These are phyloP conservation scores for Lipomyces chichibuensis DNA, from an alignment of 805 yeast species.

Conservation along the genomic window DNA sequence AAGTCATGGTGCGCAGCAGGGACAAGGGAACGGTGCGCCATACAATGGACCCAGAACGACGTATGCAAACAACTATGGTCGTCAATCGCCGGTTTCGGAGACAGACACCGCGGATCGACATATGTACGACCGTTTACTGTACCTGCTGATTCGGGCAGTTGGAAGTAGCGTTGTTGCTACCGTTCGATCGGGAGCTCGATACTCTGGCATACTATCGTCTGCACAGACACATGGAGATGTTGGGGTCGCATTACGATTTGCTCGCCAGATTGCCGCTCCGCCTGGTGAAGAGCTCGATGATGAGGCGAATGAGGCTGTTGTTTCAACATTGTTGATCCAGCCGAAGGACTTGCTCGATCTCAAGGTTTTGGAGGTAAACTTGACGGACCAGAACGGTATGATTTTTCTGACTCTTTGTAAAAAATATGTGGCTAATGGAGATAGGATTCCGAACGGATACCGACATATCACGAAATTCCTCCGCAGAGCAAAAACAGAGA, in stretches of 20 bases:
- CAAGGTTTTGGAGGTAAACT: constrained; percentile 50
- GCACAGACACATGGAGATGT: constrained; percentile 52
- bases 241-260: constrained; percentile 59
- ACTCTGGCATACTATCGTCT: constrained; percentile 62
- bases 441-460: constrained; percentile 74
- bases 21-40: constrained; percentile 11
- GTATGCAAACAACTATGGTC: constrained; percentile 10
- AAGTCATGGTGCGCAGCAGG: constrained; percentile 11
- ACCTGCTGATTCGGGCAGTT: constrained; percentile 59
- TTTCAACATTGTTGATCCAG: constrained; percentile 52
- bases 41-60: constrained; percentile 2
- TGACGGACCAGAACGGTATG: constrained; percentile 38
- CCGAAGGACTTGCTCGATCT: constrained; percentile 58
- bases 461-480: constrained; percentile 62
- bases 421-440: constrained; percentile 5
- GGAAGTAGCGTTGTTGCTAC: constrained; percentile 64
- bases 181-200: constrained; percentile 61
- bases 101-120: constrained; percentile 41
- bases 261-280: constrained; percentile 49
- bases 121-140: constrained; percentile 61
- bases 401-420: constrained; percentile 41
- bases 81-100: constrained; percentile 28
- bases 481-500: constrained; percentile 57
- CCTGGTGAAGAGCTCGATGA: constrained; percentile 46
- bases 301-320: constrained; percentile 46